Evolutionary conservation across 352 stramenopile species (phyloP).

Genomic region (Pythium periplocum): DNA sequence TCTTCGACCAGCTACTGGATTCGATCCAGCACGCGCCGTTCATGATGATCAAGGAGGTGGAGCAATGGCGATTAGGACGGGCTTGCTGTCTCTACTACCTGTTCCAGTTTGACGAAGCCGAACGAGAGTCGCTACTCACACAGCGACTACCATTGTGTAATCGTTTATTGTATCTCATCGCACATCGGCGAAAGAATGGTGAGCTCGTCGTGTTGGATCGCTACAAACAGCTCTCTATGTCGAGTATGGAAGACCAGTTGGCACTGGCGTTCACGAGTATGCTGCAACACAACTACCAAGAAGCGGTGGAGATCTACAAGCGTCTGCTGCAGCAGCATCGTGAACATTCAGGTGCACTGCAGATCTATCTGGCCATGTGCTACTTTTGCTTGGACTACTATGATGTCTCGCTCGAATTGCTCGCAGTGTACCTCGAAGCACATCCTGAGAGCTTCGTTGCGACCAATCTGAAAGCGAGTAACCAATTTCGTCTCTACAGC

Average conservation of each 20-base stretch:
- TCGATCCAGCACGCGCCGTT: not conserved
- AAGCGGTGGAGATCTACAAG: slow-evolving; percentile 73
- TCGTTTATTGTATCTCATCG: slow-evolving; percentile 44
- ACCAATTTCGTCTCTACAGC: slow-evolving; percentile 55
- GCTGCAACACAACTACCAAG: slow-evolving; percentile 50
- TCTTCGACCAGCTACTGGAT: slow-evolving; percentile 50
- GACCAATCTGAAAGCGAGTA: slow-evolving; percentile 63
- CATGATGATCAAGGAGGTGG: slow-evolving; percentile 15
- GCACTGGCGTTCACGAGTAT: slow-evolving; percentile 42
- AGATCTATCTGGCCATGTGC: slow-evolving; percentile 73
- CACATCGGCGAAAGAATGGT: slow-evolving; percentile 30
- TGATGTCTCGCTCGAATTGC: slow-evolving; percentile 58
- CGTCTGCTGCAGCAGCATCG: slow-evolving; percentile 28
- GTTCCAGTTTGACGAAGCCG: slow-evolving; percentile 37
- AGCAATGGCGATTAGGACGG: slow-evolving; percentile 40
- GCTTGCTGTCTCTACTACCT: slow-evolving; percentile 56
- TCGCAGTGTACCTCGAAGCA: slow-evolving; percentile 44
- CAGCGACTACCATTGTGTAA: slow-evolving; percentile 41
- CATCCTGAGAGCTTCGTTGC: slow-evolving; percentile 60
- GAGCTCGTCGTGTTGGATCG: slow-evolving; percentile 84
- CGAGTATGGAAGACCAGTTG: slow-evolving; percentile 29
- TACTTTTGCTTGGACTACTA: slow-evolving; percentile 74
- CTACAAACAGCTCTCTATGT: slow-evolving; percentile 36
- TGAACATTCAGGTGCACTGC: slow-evolving; percentile 28
- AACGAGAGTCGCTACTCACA: slow-evolving; percentile 40